A percentile compares a stretch with the other conserved stretches of the same genome.
phyloP scores from a whole-genome alignment of 2,329 filamentous ascomycete genomes.

The Phialophora macrospora region DNA sequence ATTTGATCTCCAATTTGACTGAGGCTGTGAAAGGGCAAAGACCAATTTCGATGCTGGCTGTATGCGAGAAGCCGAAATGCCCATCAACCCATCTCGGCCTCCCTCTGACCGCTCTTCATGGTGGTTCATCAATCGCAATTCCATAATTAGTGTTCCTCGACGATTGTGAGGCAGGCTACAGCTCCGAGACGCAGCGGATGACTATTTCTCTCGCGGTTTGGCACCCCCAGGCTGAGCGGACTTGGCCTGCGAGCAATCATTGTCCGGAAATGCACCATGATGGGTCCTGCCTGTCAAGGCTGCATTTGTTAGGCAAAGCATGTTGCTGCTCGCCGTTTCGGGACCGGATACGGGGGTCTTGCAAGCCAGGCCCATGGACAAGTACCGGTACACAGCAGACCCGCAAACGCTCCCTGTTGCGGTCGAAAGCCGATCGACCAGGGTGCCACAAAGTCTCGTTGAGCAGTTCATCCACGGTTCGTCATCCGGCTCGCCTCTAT shows the following conservation, averaged over 20 bases:
- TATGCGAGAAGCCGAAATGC: constrained; percentile 15
- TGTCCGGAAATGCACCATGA: constrained; percentile 5
- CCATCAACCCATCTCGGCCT: constrained; percentile 7
- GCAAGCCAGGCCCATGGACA: not conserved
- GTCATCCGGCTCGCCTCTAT: constrained; percentile 23
- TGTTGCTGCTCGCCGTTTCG: not conserved
- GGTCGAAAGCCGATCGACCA: constrained; percentile 6
- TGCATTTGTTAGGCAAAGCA: constrained; percentile 5
- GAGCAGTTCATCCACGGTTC: constrained; percentile 6
- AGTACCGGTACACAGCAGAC: not conserved
- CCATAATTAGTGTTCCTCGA: constrained; percentile 3
- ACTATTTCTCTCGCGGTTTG: not conserved
- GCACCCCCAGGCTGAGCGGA: not conserved
- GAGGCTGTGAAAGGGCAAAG: constrained; percentile 16
- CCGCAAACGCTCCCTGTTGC: not conserved
- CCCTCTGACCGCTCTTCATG: constrained; percentile 14
- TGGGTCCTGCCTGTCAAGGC: not conserved
- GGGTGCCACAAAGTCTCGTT: not conserved
- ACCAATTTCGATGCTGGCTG: not conserved
- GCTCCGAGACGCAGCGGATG: not conserved
- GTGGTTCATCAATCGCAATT: constrained; percentile 3
- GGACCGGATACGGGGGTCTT: not conserved
- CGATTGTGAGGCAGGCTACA: not conserved
- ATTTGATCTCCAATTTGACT: constrained; percentile 3
- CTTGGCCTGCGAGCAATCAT: not conserved